Percentiles rank a stretch among this genome's conserved stretches.
Evolutionary conservation across 306 rosid genomes (phyloP).

Genomic region (Casuarina glauca): DNA sequence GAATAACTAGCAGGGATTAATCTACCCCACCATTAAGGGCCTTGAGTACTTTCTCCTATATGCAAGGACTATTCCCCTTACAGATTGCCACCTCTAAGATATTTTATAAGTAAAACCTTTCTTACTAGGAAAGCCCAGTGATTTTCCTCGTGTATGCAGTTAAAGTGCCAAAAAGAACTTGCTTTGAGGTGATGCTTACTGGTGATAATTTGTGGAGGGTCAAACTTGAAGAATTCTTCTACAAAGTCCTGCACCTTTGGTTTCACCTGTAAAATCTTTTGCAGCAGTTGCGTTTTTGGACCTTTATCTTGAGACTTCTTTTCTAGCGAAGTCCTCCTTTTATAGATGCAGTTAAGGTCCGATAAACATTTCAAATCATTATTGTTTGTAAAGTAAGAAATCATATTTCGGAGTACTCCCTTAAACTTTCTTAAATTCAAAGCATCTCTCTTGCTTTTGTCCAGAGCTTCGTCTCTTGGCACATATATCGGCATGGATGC

Average conservation of each 20-base stretch:
- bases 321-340: not conserved
- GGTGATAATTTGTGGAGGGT: not conserved
- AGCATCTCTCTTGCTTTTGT: conserved; percentile 13
- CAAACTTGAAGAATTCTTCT: conserved; percentile 11
- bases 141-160: not conserved
- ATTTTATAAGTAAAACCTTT: too few relatives aligned
- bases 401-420: conserved; percentile 12
- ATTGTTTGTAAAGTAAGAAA: not conserved
- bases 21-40: too few relatives aligned
- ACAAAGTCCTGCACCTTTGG: not conserved
- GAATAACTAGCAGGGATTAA: too few relatives aligned
- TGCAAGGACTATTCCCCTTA: too few relatives aligned
- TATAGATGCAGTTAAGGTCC: conserved; percentile 4
- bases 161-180: not conserved
- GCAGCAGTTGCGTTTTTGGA: not conserved
- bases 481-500: not conserved
- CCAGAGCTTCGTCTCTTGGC: conserved; percentile 26
- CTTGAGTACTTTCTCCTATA: too few relatives aligned
- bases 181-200: not conserved
- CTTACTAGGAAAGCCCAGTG: too few relatives aligned
- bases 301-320: not conserved
- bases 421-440: conserved; percentile 14
- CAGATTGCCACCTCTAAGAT: too few relatives aligned
- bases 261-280: not conserved
- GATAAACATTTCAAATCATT: not conserved